Base-by-base conservation (phyloP, 768 basidiomycete species). In the Rhizopogon vesiculosus region DNA sequence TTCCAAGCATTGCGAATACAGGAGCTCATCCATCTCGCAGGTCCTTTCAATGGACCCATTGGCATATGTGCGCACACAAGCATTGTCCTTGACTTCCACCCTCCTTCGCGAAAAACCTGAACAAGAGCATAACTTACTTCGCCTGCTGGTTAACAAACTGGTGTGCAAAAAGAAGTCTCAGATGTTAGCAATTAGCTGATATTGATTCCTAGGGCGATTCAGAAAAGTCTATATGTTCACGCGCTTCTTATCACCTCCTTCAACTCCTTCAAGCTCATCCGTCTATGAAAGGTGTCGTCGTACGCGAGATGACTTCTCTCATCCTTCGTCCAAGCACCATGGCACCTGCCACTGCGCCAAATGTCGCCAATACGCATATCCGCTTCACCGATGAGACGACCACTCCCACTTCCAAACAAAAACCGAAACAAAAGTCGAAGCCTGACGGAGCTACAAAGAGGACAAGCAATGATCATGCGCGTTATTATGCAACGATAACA, bases 51-150 rank as follows among this genome's bases (percentile, higher is more conserved):
- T 91, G 53, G 95, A 98, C 67, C 85, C 91, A 0, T 78, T 98
- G 3, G 79, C 86, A 2, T 98, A 95, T 62, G 87, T 97, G 55
- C 86, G 94, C 39, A 94, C 81, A 0, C 94, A 96, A 71, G 78
- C 89, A 0, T 78, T 97, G 54, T 81, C 79, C 25, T 78, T 95
- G 39, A 83, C 94, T 38, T 84, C 81, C 68, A 86, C 83, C 29
- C 83, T 98, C 5, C 82, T 99, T 10, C 81, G 83, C 33, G 89
- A 88, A 56, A 94, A 93, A 63, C 93, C 96, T 0, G 97, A 99
- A 68, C 97, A 99, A 69, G 97, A 98, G 67, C 93, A 98, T 65
- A 99, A 99, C 74, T 74, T 98, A 31, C 82, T 98, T 5, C 84
- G 89, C 29, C 76, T 98, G 5, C 85, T 98, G 7, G 93, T 93